phyloP scores from a whole-genome alignment of 345 rosid species.

The Odontarrhena argentea region DNA sequence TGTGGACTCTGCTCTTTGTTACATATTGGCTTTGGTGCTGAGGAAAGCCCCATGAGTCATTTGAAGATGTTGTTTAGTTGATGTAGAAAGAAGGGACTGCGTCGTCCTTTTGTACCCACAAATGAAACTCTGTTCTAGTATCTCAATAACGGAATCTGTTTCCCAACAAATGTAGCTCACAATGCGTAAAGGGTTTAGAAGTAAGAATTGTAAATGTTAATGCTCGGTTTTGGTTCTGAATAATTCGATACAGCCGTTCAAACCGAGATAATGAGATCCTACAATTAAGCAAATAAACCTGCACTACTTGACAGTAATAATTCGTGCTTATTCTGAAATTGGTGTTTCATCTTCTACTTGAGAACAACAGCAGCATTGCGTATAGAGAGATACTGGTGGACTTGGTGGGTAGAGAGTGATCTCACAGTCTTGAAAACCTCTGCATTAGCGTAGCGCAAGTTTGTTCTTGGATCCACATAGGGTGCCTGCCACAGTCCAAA shows the following conservation, averaged over 20 bases:
- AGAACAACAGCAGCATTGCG: constrained; percentile 87
- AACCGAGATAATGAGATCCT: too few species aligned
- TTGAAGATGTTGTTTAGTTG: neutral
- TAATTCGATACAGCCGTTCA: too few species aligned
- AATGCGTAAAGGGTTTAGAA: too few species aligned
- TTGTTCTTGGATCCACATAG: constrained; percentile 80
- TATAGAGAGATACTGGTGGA: constrained; percentile 79
- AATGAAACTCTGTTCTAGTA: neutral
- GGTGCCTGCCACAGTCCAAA: constrained; percentile 63
- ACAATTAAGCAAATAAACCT: too few species aligned
- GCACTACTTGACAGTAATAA: too few species aligned
- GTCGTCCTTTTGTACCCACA: neutral
- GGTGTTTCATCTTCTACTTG: constrained; percentile 43
- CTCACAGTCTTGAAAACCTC: constrained; percentile 80
- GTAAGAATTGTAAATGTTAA: too few species aligned
- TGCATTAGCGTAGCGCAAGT: constrained; percentile 75
- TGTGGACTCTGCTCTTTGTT: constrained; percentile 64
- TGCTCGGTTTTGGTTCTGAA: too few species aligned
- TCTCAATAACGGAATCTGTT: neutral
- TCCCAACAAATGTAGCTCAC: too few species aligned
- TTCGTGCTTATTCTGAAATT: too few species aligned
- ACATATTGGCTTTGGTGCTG: constrained; percentile 55
- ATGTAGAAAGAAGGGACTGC: neutral
- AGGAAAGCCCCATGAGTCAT: constrained; percentile 52
- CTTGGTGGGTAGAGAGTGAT: constrained; percentile 77